Evolutionary conservation across 176 grass and related monocot species (phyloP).

Genomic region (Alloteropsis semialata): DNA sequence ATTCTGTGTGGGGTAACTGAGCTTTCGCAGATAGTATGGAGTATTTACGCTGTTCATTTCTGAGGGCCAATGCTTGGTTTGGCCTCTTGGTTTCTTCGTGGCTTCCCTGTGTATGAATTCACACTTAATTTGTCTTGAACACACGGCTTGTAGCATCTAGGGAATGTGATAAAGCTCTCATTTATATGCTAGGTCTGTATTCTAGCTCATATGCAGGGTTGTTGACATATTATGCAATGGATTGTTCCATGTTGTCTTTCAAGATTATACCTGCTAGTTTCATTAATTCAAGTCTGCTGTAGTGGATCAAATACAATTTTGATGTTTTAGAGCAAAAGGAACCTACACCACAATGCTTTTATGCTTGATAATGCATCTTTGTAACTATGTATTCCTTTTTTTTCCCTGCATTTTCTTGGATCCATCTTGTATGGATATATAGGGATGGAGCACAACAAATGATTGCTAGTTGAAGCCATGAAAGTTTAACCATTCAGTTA

Average conservation of each 20-base stretch:
- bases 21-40: neutral
- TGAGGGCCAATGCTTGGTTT: neutral
- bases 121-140: neutral
- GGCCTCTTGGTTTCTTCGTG: neutral
- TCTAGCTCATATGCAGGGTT: neutral
- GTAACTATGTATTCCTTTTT: neutral
- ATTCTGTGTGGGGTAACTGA: neutral
- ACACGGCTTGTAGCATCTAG: neutral
- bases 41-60: neutral
- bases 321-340: neutral
- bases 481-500: neutral
- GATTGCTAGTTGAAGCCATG: neutral
- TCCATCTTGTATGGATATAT: neutral
- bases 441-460: neutral
- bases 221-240: neutral
- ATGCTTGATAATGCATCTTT: neutral
- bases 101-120: neutral
- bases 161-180: neutral
- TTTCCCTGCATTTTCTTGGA: neutral
- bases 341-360: neutral
- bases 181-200: neutral
- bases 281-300: neutral
- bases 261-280: neutral
- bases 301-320: constrained; percentile 10
- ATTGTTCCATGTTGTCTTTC: neutral